A percentile compares a stretch with the other conserved stretches of the same genome.
These are phyloP conservation scores for Stentor coeruleus DNA, from an alignment of 73 alveolate genomes.

Conservation along the genomic window DNA sequence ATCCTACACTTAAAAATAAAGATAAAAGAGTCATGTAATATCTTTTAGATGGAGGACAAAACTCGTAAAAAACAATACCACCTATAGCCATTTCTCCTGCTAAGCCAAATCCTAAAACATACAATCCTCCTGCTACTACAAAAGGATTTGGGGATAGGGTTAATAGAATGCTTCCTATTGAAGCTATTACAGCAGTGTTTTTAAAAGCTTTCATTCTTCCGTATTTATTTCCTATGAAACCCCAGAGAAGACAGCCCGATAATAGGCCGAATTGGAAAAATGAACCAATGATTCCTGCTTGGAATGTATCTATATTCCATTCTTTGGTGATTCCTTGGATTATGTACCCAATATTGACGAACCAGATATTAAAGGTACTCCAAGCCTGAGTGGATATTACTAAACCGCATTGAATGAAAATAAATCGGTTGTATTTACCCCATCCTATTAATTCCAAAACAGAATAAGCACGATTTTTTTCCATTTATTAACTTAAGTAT, in stretches of 20 bases:
- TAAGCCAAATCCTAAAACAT: background rate
- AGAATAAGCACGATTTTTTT: background rate
- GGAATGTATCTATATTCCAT: background rate
- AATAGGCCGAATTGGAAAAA: background rate
- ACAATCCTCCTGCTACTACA: background rate
- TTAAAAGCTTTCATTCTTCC: background rate
- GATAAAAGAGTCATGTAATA: background rate
- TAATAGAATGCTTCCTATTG: background rate
- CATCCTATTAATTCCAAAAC: background rate
- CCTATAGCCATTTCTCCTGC: constrained; percentile 8
- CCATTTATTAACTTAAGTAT: background rate
- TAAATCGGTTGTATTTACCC: background rate
- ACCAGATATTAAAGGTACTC: background rate
- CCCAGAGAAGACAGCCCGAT: background rate
- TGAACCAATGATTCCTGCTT: background rate
- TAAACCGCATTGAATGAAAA: background rate
- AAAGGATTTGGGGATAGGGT: background rate
- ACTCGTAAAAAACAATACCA: constrained; percentile 8
- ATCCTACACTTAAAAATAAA: background rate
- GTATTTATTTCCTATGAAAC: background rate
- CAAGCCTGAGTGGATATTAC: background rate
- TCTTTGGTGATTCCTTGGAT: background rate
- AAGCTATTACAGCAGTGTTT: background rate
- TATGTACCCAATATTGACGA: background rate
- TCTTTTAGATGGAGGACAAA: constrained; percentile 10